A percentile compares a stretch with the other conserved stretches of the same genome.
phyloP scores from a whole-genome alignment of 23 red algal species.

The Chondrus crispus region DNA sequence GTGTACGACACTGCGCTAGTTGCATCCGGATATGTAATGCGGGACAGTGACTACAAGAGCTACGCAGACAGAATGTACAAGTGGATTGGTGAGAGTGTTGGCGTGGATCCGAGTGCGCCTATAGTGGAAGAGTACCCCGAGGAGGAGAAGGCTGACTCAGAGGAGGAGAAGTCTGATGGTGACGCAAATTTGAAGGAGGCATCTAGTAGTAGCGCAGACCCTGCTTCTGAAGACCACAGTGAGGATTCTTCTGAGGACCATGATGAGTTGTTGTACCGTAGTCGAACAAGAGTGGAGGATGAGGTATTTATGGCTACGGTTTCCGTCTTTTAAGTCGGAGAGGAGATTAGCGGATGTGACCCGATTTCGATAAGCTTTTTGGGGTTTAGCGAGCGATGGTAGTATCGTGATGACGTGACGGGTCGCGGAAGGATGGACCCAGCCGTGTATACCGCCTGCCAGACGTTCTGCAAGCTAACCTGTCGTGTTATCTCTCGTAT shows the following conservation, averaged over 20 bases:
- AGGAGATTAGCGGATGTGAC: no score
- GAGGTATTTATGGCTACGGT: no score
- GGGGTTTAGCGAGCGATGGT: conserved; percentile 88
- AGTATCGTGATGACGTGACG: conserved; percentile 77
- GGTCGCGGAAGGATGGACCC: conserved; percentile 79
- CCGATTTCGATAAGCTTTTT: conserved; percentile 95
- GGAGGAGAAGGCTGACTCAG: conserved; percentile 31
- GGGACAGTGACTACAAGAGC: conserved; percentile 51
- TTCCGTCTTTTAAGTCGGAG: no score
- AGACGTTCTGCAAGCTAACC: conserved; percentile 62
- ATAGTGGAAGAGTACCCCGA: conserved; percentile 49
- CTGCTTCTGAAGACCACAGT: no score
- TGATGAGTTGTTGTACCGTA: no score
- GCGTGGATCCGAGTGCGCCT: conserved; percentile 45
- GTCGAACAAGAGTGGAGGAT: no score
- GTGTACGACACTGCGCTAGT: conserved; percentile 86
- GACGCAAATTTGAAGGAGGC: no score
- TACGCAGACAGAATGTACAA: conserved; percentile 77
- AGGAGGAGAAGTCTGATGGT: conserved; percentile 12
- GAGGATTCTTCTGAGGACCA: no score
- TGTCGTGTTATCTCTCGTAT: conserved; percentile 97
- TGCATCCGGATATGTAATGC: conserved; percentile 70
- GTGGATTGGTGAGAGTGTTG: conserved; percentile 55
- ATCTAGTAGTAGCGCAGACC: no score
- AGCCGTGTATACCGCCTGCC: conserved; percentile 95